Evolutionary conservation across 2,329 filamentous ascomycete species (phyloP), one percentile per base, ranked within the genome.

Genomic region (Proliferodiscus dingleyae): DNA sequence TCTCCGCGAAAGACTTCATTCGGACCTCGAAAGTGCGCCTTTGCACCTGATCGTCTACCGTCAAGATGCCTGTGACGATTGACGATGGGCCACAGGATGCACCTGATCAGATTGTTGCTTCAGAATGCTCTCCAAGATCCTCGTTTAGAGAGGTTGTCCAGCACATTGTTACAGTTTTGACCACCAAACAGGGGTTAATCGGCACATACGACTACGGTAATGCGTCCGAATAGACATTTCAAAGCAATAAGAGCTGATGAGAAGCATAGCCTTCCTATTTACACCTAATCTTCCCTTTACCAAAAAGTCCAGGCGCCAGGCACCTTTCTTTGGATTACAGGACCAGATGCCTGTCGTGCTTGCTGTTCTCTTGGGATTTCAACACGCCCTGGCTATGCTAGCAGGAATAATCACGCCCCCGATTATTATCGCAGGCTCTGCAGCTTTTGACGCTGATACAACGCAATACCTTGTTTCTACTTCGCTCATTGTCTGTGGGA

Each of bases 321-420:
- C 84, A 24, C 87, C 87, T 0, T 93, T 94, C 66, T 93, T 91
- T 59, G 87, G 87, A n/a, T 78, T 91, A 30, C 77, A 91, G 57
- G 85, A 90, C 64, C 71, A 69, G 45, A 87, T 93, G 75, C 87
- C 87, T 3, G 77, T 91, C 7, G 61, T 90, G 6, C 70, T 93
- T 15, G 85, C 83, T 8, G 62, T 90, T 3, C 70, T 93, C 1
- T 75, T 93, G 2, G 87, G 87, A 15, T 78, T 93, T 42, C 87
- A 93, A 58, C 87, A 93, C 63, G 45, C 57, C 1, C 70, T 93
- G 33, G 80, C 85, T 46, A 90, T 93, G 86, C 65, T 86, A 49
- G 82, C 81, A 29, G 46, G 50, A 23, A 9, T 90, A 55, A 89
- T 93, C 49, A 85, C 86, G 2, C 87, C 87, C 28, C 86, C 87